Percentiles rank a stretch among this genome's conserved stretches.
phyloP scores from a whole-genome alignment of 169 alveolate species.

The Prorocentrum cordatum region DNA sequence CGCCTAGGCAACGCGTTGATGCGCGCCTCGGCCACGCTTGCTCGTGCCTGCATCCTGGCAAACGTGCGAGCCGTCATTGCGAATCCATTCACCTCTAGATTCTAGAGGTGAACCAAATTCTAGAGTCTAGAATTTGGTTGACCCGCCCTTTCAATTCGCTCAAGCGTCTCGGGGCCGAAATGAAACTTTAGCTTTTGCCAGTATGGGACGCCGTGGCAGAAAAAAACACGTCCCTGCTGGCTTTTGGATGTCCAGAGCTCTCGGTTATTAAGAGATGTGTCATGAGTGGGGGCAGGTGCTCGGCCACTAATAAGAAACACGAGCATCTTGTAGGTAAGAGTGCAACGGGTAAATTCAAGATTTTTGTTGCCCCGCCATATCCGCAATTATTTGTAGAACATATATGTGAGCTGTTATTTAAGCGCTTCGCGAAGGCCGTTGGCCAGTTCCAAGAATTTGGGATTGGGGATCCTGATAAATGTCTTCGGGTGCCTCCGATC shows the following conservation, averaged over 20 bases:
- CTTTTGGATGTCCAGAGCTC: neutral
- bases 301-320: neutral
- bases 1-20: neutral
- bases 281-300: neutral
- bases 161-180: neutral
- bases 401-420: too few relatives aligned
- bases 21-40: neutral
- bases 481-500: too few relatives aligned
- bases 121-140: neutral
- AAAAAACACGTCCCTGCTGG: neutral
- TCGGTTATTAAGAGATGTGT: fast-evolving
- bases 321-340: neutral
- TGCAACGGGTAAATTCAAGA: neutral
- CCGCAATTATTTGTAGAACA: too few relatives aligned
- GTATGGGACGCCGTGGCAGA: neutral
- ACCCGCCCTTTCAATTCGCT: neutral
- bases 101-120: too few relatives aligned
- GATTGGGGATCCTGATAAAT: too few relatives aligned
- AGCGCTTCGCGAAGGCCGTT: too few relatives aligned
- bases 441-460: too few relatives aligned
- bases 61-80: neutral
- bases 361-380: neutral
- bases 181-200: neutral
- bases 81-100: neutral
- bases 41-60: too few relatives aligned